Evolutionary conservation across 129 eudicot species (phyloP).

Genomic region (Flaveria sonorensis): DNA sequence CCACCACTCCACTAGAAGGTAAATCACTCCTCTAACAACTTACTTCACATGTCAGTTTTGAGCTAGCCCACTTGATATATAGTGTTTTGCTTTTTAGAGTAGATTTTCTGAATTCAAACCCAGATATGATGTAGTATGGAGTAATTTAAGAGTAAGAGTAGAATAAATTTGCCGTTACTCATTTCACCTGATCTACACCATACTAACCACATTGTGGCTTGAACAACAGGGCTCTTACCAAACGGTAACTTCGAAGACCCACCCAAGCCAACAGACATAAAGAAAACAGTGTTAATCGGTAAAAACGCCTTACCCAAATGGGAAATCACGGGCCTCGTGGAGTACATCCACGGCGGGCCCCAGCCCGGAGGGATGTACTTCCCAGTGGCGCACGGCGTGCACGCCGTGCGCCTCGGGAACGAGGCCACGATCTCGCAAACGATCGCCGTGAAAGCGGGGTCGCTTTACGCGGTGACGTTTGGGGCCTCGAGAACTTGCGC

Average conservation of each 20-base stretch:
- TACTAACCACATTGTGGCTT: not conserved
- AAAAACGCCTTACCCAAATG: slow-evolving; percentile 72
- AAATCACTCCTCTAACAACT: not conserved
- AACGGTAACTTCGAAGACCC: slow-evolving; percentile 83
- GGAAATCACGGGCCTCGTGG: slow-evolving; percentile 76
- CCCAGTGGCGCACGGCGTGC: slow-evolving; percentile 73
- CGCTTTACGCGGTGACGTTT: slow-evolving; percentile 67
- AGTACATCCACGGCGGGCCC: slow-evolving; percentile 86
- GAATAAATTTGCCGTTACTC: too few relatives aligned
- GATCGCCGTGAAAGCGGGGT: slow-evolving; percentile 56
- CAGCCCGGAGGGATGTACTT: slow-evolving; percentile 92
- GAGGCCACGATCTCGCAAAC: slow-evolving; percentile 79
- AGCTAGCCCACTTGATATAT: too few relatives aligned
- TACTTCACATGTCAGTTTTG: not conserved
- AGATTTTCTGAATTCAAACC: too few relatives aligned
- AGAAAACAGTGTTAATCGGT: slow-evolving; percentile 61
- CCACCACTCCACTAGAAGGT: slow-evolving; percentile 50
- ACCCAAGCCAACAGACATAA: slow-evolving; percentile 55
- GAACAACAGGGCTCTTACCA: slow-evolving; percentile 58
- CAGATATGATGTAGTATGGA: too few relatives aligned
- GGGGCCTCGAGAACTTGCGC: slow-evolving; percentile 96
- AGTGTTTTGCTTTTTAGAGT: too few relatives aligned
- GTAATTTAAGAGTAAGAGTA: too few relatives aligned
- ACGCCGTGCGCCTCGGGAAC: slow-evolving; percentile 87
- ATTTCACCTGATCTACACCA: too few relatives aligned